These are phyloP conservation scores for Nannizzia gypsea DNA, from an alignment of 2,329 filamentous ascomycete species.

Conservation along the genomic window DNA sequence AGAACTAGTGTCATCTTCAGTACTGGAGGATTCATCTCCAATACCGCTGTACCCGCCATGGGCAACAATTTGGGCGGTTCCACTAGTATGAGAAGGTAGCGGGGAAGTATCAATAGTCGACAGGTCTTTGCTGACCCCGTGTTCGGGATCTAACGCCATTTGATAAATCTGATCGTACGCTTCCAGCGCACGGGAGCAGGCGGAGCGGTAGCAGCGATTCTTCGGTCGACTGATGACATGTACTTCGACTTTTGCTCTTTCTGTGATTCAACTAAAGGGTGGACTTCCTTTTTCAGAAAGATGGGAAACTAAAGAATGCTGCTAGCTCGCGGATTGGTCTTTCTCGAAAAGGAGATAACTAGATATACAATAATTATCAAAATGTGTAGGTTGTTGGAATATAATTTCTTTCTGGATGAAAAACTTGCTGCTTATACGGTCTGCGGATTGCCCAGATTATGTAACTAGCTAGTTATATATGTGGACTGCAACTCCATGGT, in stretches of 20 bases:
- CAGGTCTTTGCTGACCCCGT: slow-evolving; percentile 7
- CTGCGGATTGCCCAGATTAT: not conserved
- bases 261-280: not conserved
- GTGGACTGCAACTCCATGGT: not conserved
- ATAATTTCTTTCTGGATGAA: not conserved
- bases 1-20: not conserved
- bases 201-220: slow-evolving; percentile 3
- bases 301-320: not conserved
- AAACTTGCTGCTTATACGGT: not conserved
- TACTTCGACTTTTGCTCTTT: not conserved
- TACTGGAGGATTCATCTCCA: not conserved
- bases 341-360: not conserved
- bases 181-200: slow-evolving; percentile 21
- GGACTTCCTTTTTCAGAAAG: not conserved
- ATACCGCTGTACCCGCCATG: not conserved
- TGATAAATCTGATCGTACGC: slow-evolving; percentile 27
- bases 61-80: not conserved
- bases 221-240: slow-evolving; percentile 9
- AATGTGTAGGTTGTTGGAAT: not conserved
- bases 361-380: not conserved
- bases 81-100: not conserved
- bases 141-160: slow-evolving; percentile 27
- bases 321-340: not conserved
- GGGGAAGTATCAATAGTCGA: not conserved
- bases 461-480: too few species aligned